Base-by-base conservation (phyloP, 305 asterid genomes). In the Ajuga reptans region DNA sequence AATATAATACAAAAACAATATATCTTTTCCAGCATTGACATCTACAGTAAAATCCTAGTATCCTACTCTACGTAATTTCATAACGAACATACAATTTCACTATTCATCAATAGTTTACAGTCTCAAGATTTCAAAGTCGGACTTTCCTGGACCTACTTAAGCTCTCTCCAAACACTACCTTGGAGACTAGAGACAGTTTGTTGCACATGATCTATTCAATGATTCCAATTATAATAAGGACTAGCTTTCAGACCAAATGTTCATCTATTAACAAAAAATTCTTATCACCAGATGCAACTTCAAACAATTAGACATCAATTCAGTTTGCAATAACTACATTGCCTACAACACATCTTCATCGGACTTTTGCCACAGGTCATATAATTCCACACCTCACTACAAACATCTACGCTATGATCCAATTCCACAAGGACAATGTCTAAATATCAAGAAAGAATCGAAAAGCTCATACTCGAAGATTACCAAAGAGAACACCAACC, bases 401-500 rank as follows among this genome's bases (percentile, higher is more conserved):
- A 42, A 41, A 54, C 14, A 49, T 42, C 64, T 6, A n/a, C n/a
- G n/a, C n/a, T n/a, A n/a, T n/a, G n/a, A n/a, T n/a, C n/a, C n/a
- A n/a, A 63, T 16, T 58, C 75, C 51, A 68, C 33, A 36, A 46
- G 37, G 58, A 1, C 37, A 14, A 39, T 42, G 33, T 56, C 42
- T 41, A 46, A 16, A 52, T 52, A 37, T 43, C 41, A 33, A 47
- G 21, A 50, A 45, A 64, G 12, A 71, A 69, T 36, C 29, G 34
- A 41, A 51, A 12, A 16, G n/a, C 11, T 18, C 16, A 55, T 16
- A 9, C 53, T 39, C 43, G 39, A 60, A 71, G 39, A 47, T 68
- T 51, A 17, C 74, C 61, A 37, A 73, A 75, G 21, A 43, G 4
- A 71, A 34, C 53, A 75, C 93, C 36, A 73, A 92, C 99, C 97